phyloP scores from a whole-genome alignment of 2,329 filamentous ascomycete genomes.

The Chaetothyriales sp. region DNA sequence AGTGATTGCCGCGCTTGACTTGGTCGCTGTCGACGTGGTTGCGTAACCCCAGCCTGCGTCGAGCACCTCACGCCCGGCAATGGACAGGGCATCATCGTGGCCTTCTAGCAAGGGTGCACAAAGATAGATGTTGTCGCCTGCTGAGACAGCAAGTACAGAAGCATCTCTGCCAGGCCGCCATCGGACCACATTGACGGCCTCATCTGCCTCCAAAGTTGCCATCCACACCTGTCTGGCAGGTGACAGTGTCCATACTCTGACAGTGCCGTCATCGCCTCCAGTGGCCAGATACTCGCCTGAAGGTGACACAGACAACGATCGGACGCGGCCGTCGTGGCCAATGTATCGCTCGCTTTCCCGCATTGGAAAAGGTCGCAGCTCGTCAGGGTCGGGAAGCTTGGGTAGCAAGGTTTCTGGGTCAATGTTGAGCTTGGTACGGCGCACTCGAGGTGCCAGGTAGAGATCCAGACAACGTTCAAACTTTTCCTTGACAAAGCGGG shows the following conservation, averaged over 20 bases:
- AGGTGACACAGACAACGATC: conserved; percentile 71
- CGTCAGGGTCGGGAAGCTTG: conserved; percentile 82
- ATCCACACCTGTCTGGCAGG: conserved; percentile 82
- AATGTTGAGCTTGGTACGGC: conserved; percentile 90
- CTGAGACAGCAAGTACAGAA: conserved; percentile 66
- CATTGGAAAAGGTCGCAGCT: conserved; percentile 88
- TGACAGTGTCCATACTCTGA: conserved; percentile 75
- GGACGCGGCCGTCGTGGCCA: conserved; percentile 77
- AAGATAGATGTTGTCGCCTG: conserved; percentile 72
- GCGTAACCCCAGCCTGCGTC: conserved; percentile 90
- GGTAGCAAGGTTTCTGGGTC: conserved; percentile 85
- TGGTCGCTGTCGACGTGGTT: conserved; percentile 48
- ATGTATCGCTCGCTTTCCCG: conserved; percentile 73
- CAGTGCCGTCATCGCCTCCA: conserved; percentile 85
- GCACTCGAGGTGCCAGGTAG: conserved; percentile 81
- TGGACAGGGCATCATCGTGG: conserved; percentile 25
- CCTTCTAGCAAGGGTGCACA: conserved; percentile 51
- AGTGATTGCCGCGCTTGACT: conserved; percentile 40
- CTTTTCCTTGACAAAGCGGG: conserved; percentile 78
- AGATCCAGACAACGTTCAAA: conserved; percentile 92
- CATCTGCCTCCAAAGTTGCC: conserved; percentile 53
- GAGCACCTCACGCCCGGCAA: conserved; percentile 57
- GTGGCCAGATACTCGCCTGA: conserved; percentile 74
- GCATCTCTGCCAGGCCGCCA: conserved; percentile 79
- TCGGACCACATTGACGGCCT: conserved; percentile 69